A percentile compares a stretch with the other conserved stretches of the same genome.
Evolutionary conservation across 164 flowering plant genomes (phyloP).

Genomic region (Tetrastigma voinierianum): DNA sequence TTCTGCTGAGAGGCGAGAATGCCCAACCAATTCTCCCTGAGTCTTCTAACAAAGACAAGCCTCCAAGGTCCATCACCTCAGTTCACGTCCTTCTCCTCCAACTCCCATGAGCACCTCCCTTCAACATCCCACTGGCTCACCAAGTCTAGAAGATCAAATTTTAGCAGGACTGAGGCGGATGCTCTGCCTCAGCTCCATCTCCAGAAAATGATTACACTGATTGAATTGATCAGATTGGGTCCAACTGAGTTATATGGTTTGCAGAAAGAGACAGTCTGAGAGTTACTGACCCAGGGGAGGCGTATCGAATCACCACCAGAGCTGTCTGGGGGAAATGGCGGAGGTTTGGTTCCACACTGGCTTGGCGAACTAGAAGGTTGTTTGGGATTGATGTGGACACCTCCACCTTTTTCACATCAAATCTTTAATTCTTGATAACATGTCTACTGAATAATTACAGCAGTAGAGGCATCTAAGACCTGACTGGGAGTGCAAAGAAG

Average conservation of each 20-base stretch:
- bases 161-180: slow-evolving; percentile 1
- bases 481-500: slow-evolving; percentile 28
- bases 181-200: slow-evolving; percentile 14
- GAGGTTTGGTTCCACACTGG: slow-evolving; percentile 82
- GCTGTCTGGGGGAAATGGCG: slow-evolving; percentile 60
- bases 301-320: slow-evolving; percentile 37
- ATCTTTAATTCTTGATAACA: no score
- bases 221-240: slow-evolving; percentile 24
- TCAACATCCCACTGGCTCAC: no score
- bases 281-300: no score
- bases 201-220: slow-evolving; percentile 17
- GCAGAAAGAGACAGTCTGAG: no score
- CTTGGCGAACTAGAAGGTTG: slow-evolving; percentile 88
- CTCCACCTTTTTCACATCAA: slow-evolving; percentile 31
- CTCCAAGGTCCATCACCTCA: slow-evolving; percentile 19
- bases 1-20: slow-evolving; percentile 79
- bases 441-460: no score
- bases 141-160: slow-evolving; percentile 14
- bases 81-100: slow-evolving; percentile 20
- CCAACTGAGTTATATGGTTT: no score
- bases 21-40: slow-evolving; percentile 93
- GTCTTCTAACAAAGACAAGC: slow-evolving; percentile 46
- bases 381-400: slow-evolving; percentile 79
- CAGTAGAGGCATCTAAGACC: slow-evolving; percentile 21
- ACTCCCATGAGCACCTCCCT: slow-evolving; percentile 7